Conservation (phyloP, 305 asterid genomes). For the Fraxinus latifolia region DNA sequence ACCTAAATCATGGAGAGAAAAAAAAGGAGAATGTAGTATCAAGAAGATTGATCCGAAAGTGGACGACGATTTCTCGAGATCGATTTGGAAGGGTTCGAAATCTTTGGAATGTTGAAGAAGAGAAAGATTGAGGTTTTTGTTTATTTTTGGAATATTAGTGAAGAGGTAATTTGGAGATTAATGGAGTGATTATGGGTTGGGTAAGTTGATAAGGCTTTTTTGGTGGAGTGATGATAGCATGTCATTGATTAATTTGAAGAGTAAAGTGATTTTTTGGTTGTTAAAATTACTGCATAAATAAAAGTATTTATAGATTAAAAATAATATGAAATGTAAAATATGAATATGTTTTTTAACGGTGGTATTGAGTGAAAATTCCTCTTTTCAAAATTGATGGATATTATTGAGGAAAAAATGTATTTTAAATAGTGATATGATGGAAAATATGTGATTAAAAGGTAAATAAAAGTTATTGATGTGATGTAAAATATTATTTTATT, state of each 20-base stretch:
- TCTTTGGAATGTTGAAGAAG: too few species aligned
- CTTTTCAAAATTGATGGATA: too few species aligned
- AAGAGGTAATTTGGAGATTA: not conserved
- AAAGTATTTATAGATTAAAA: too few species aligned
- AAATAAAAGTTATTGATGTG: too few species aligned
- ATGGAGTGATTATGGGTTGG: not conserved
- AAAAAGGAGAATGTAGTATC: not conserved
- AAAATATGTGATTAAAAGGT: too few species aligned
- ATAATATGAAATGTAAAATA: too few species aligned
- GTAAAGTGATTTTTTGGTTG: not conserved
- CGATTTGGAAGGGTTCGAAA: not conserved
- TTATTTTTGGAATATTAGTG: not conserved
- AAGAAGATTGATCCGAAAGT: not conserved
- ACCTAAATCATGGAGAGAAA: too few species aligned
- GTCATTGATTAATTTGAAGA: not conserved
- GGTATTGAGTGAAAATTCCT: too few species aligned
- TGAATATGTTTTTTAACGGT: not conserved
- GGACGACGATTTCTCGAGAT: not conserved
- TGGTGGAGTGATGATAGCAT: not conserved
- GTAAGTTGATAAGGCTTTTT: not conserved
- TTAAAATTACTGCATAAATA: not conserved
- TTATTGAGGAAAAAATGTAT: too few species aligned
- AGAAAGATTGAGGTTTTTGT: not conserved
- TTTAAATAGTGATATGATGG: too few species aligned
- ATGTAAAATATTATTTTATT: too few species aligned